phyloP scores from a whole-genome alignment of 2,329 filamentous ascomycete species.

The Fusarium circinatum region DNA sequence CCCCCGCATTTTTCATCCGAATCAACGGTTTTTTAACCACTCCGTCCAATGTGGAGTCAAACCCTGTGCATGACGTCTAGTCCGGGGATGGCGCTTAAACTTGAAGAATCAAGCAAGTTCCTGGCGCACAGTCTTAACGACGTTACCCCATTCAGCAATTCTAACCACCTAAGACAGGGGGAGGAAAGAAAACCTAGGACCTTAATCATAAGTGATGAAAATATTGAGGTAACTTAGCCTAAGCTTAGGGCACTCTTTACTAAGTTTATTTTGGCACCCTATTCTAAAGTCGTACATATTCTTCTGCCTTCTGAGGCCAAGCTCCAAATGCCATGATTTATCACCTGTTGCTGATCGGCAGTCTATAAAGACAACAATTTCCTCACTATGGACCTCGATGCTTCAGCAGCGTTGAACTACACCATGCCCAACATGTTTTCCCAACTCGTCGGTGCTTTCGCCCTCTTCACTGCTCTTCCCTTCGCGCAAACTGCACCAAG shows the following conservation, averaged over 20 bases:
- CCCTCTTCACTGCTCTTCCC: background rate
- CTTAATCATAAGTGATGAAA: too few relatives aligned
- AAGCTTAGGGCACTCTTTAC: accelerated
- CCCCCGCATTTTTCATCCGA: background rate
- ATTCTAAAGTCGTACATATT: too few relatives aligned
- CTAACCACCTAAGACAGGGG: background rate
- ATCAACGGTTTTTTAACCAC: background rate
- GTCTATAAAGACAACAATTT: background rate
- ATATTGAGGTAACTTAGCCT: too few relatives aligned
- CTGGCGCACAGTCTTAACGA: background rate
- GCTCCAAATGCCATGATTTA: background rate
- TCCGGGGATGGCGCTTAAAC: background rate
- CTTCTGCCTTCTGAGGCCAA: too few relatives aligned
- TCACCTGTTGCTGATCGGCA: background rate
- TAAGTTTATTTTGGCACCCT: too few relatives aligned
- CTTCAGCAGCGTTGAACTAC: background rate
- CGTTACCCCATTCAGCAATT: background rate
- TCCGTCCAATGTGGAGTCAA: background rate
- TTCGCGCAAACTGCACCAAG: background rate
- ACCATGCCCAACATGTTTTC: constrained; percentile 4
- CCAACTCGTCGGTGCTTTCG: constrained; percentile 9
- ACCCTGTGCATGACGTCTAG: background rate
- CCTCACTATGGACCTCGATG: background rate
- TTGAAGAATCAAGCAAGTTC: background rate
- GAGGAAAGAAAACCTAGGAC: too few relatives aligned